Evolutionary conservation across 2,329 filamentous ascomycete species (phyloP).

Genomic region (Nemania sp.): DNA sequence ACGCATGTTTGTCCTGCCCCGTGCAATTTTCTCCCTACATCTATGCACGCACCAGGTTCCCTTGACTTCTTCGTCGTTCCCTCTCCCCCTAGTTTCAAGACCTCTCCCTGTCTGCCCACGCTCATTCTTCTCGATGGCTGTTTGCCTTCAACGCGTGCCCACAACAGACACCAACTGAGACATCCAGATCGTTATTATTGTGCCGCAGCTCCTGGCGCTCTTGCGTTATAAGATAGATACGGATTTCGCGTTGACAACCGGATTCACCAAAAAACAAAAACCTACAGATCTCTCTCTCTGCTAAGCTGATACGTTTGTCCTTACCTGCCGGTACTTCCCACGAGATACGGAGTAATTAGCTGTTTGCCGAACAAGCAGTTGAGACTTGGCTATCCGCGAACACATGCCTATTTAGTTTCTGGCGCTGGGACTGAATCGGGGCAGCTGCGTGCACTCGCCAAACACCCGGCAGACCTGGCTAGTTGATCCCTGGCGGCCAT

Average conservation of each 20-base stretch:
- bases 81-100: conserved; percentile 10
- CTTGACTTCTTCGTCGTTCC: background rate
- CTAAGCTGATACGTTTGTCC: background rate
- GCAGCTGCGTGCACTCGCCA: too few species aligned
- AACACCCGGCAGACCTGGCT: conserved; percentile 17
- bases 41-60: background rate
- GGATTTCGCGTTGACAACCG: too few species aligned
- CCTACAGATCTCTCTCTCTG: background rate
- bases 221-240: too few species aligned
- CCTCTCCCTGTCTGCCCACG: background rate
- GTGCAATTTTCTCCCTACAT: conserved; percentile 2
- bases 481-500: conserved; percentile 16
- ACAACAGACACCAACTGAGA: background rate
- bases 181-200: too few species aligned
- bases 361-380: background rate
- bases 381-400: too few species aligned
- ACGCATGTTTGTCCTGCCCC: too few species aligned
- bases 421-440: too few species aligned
- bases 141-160: background rate
- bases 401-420: background rate
- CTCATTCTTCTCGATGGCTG: background rate
- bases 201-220: too few species aligned
- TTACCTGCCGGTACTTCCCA: background rate
- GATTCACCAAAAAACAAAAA: too few species aligned
- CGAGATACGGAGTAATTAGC: background rate